These are phyloP conservation scores for Carex scoparia DNA, from an alignment of 176 grass and related monocot species.

Conservation along the genomic window DNA sequence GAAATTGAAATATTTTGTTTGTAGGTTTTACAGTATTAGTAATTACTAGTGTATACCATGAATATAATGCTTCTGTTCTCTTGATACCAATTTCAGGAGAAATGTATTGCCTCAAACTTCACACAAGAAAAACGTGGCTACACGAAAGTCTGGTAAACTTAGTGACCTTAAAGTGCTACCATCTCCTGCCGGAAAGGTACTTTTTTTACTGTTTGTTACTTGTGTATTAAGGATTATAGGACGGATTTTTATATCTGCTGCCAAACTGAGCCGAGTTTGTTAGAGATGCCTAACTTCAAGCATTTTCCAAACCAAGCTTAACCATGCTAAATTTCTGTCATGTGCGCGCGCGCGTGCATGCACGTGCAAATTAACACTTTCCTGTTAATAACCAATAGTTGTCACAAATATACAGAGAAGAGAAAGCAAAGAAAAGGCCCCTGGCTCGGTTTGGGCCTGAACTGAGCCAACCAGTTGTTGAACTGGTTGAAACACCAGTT, in stretches of 20 bases:
- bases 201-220: neutral
- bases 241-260: neutral
- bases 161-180: neutral
- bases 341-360: slow-evolving; percentile 2
- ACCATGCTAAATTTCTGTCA: neutral
- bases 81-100: neutral
- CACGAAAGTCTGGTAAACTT: neutral
- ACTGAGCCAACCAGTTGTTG: slow-evolving; percentile 56
- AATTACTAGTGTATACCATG: neutral
- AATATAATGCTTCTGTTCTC: slow-evolving; percentile 4
- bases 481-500: slow-evolving; percentile 37
- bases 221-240: neutral
- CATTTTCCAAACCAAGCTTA: neutral
- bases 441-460: slow-evolving; percentile 73
- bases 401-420: slow-evolving; percentile 43
- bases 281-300: neutral
- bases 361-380: slow-evolving; percentile 28
- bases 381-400: neutral
- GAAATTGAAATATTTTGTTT: neutral
- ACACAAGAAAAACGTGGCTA: neutral
- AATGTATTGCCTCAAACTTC: neutral
- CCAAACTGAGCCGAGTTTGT: neutral
- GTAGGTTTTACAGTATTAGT: neutral
- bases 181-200: neutral
- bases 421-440: slow-evolving; percentile 75